Base-by-base conservation (phyloP, 768 basidiomycete species). In the Rubroboletus pulcherrimus region DNA sequence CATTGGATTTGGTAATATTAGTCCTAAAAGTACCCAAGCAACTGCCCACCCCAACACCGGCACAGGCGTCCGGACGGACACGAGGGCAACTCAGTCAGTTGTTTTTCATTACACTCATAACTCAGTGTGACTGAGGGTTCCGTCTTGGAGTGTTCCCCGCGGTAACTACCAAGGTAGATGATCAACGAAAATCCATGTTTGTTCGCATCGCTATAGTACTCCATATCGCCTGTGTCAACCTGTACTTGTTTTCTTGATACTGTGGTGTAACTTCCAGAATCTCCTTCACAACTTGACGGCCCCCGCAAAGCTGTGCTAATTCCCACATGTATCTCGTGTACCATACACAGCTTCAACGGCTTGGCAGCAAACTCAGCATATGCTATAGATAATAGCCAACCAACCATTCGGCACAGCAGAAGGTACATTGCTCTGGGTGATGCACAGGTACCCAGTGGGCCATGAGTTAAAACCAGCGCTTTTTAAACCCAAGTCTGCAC, bases 231-330 rank as follows among this genome's bases (percentile, higher is more conserved):
- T 21, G 35, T 35, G 12, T 24, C 26, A n/a, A 19, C 29, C 9
- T 53, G 39, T 52, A 10, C 21, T 41, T 5, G 34, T 43, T 11
- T 34, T 39, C 14, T 40, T 19, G 29, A 4, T n/a, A 8, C 26
- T 30, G 21, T 53, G 4, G 7, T 59, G 26, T 29, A 4, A 44
- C 9, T 5, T 17, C 9, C 6, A 45, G 48, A 31, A 31, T 31
- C 4, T 4, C 2, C 17, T 14, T 12, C 0, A 3, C 35, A 15
- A 45, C 8, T 38, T 21, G 21, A 21, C 21, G 21, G 26, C 4
- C 46, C 34, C 35, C 46, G 8, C 41, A 37, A 49, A 45, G 58
- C 49, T 49, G 47, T 59, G 50, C 29, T 30, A 48, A 35, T 49
- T 30, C n/a, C 12, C 11, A 3, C 21, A 9, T 33, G 46, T 10